Conservation (phyloP, 768 basidiomycete genomes). For the Phlebiopsis flavidoalba region DNA sequence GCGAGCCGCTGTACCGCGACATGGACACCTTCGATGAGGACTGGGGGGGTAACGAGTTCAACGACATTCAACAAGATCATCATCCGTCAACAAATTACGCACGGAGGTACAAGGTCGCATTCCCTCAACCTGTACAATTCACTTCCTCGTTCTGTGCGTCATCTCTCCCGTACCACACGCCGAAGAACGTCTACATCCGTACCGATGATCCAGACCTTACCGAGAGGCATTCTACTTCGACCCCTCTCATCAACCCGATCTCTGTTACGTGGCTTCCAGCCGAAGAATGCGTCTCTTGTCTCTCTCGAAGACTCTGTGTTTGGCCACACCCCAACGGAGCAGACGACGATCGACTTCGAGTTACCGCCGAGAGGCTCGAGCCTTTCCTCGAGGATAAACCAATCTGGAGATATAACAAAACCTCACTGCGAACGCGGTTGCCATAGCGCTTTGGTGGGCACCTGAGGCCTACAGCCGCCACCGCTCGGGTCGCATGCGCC, state of each 20-base stretch:
- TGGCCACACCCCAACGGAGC: conserved; percentile 78
- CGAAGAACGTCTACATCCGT: conserved; percentile 98
- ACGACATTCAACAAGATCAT: conserved; percentile 97
- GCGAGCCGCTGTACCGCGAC: conserved; percentile 95
- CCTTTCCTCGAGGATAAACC: conserved; percentile 81
- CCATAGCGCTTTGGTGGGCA: conserved; percentile 98
- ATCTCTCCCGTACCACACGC: conserved; percentile 62
- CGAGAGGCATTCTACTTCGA: conserved; percentile 87
- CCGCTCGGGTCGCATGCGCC: conserved; percentile 88
- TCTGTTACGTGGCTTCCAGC: conserved; percentile 80
- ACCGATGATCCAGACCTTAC: conserved; percentile 99
- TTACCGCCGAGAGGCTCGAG: conserved; percentile 67
- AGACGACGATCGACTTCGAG: conserved; percentile 85
- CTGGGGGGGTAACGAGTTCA: conserved; percentile 99
- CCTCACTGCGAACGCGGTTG: conserved; percentile 87
- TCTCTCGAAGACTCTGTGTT: conserved; percentile 93
- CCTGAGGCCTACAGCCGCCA: conserved; percentile 92
- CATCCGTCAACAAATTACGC: conserved; percentile 66
- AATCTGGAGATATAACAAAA: conserved; percentile 87
- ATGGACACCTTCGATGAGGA: conserved; percentile 98
- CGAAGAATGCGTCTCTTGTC: conserved; percentile 78
- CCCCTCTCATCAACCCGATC: conserved; percentile 97
- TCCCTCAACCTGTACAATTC: conserved; percentile 94
- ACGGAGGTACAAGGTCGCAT: conserved; percentile 98
- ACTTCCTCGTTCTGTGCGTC: conserved; percentile 37